phyloP scores from a whole-genome alignment of 352 stramenopile species.

The Phytopythium cucurbitacearum region DNA sequence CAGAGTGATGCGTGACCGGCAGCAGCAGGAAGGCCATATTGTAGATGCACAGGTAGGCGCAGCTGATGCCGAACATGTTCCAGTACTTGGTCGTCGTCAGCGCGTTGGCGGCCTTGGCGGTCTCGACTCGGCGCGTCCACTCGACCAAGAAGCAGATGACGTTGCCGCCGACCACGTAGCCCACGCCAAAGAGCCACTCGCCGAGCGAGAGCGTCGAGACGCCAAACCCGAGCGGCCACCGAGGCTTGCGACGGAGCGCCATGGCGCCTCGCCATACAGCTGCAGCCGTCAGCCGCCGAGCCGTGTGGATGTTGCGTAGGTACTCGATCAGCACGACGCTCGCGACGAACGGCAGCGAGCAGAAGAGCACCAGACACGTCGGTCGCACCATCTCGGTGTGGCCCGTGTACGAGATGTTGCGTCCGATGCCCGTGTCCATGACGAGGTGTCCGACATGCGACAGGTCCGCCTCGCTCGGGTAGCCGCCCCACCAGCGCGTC shows the following conservation, averaged over 20 bases:
- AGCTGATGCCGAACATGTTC: conserved; percentile 47
- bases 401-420: conserved; percentile 46
- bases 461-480: conserved; percentile 14
- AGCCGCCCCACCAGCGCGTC: conserved; percentile 56
- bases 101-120: conserved; percentile 17
- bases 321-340: conserved; percentile 50
- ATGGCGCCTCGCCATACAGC: conserved; percentile 34
- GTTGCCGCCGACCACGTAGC: conserved; percentile 59
- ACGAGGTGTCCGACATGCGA: conserved; percentile 25
- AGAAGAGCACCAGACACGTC: conserved; percentile 67
- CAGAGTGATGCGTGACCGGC: conserved; percentile 48
- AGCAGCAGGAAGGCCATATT: conserved; percentile 72
- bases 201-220: conserved; percentile 43
- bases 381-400: conserved; percentile 65
- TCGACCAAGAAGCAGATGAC: conserved; percentile 51
- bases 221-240: conserved; percentile 24
- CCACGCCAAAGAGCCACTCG: conserved; percentile 53
- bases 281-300: conserved; percentile 26
- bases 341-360: conserved; percentile 52
- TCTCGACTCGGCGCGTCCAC: conserved; percentile 40
- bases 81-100: conserved; percentile 51
- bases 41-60: conserved; percentile 56
- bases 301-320: conserved; percentile 35
- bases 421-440: conserved; percentile 41
- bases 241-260: conserved; percentile 45